Percentiles rank a stretch among this genome's conserved stretches.
phyloP scores from a whole-genome alignment of 208 protist species.

The Porcisia hertigi region DNA sequence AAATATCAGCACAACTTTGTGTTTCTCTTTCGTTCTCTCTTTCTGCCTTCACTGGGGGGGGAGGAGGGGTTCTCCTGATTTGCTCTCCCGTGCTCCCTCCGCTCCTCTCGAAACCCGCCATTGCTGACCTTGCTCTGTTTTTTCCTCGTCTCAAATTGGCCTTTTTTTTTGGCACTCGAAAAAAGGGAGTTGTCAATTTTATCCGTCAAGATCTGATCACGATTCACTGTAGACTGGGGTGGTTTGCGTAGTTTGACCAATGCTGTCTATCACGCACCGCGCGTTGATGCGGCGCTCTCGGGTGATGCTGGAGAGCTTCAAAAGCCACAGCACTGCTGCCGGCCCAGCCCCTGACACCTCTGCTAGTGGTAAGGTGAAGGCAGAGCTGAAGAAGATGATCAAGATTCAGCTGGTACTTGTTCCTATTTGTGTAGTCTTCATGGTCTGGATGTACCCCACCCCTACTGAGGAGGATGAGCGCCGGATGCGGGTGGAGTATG shows the following conservation, averaged over 20 bases:
- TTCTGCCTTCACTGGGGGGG: too few species aligned
- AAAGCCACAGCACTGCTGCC: slow-evolving; percentile 40
- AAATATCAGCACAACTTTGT: too few species aligned
- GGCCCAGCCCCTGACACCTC: slow-evolving; percentile 43
- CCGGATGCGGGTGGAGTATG: slow-evolving; percentile 74
- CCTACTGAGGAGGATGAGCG: slow-evolving; percentile 70
- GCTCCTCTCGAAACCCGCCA: too few species aligned
- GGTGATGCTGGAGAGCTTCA: slow-evolving; percentile 51
- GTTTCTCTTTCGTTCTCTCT: too few species aligned
- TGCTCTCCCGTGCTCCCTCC: too few species aligned
- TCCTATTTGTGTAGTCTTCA: slow-evolving; percentile 50
- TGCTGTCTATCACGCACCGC: slow-evolving; percentile 48
- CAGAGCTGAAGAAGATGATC: slow-evolving; percentile 77
- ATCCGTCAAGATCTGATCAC: background rate
- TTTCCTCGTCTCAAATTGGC: too few species aligned
- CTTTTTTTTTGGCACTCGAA: too few species aligned
- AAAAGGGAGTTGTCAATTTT: background rate
- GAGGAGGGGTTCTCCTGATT: too few species aligned
- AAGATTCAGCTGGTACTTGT: slow-evolving; percentile 82
- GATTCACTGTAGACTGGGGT: too few species aligned
- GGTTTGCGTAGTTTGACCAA: slow-evolving; percentile 1
- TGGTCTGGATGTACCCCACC: slow-evolving; percentile 74
- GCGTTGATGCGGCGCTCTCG: slow-evolving; percentile 34
- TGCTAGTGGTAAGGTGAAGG: slow-evolving; percentile 63
- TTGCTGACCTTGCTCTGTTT: too few species aligned